Conservation (phyloP, 2,329 filamentous ascomycete species). For the Pseudocercospora pini-densiflorae region DNA sequence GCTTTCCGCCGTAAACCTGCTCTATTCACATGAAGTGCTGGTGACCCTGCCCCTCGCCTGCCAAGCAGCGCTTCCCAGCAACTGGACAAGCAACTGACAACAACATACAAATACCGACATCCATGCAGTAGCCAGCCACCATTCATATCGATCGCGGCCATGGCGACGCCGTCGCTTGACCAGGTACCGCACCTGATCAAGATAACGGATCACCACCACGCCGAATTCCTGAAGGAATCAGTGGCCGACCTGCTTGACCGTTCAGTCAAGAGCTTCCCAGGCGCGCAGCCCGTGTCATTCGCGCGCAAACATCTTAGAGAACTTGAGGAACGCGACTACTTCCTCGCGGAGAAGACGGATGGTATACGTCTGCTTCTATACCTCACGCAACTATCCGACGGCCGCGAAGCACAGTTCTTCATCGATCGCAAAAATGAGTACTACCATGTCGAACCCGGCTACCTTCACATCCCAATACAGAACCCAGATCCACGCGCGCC, state of each 20-base stretch:
- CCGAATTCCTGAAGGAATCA: conserved; percentile 34
- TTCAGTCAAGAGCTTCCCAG: conserved; percentile 74
- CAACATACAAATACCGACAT: neutral
- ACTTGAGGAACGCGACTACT: conserved; percentile 84
- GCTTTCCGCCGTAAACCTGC: no score
- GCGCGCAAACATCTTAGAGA: conserved; percentile 79
- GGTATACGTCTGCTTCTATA: conserved; percentile 96
- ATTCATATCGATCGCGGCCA: neutral
- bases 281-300: conserved; percentile 94
- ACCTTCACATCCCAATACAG: conserved; percentile 78
- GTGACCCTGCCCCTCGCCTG: neutral
- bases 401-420: conserved; percentile 74
- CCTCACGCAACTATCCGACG: conserved; percentile 61
- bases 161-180: conserved; percentile 25
- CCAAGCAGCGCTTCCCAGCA: neutral
- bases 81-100: neutral
- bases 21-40: neutral
- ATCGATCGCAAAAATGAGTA: conserved; percentile 99
- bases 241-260: conserved; percentile 67
- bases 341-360: conserved; percentile 97
- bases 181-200: conserved; percentile 20
- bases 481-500: conserved; percentile 46
- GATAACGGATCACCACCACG: conserved; percentile 30
- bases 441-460: conserved; percentile 74
- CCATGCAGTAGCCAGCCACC: neutral